These are phyloP conservation scores for Crithidia bombi DNA, from an alignment of 208 protist genomes.

Conservation along the genomic window DNA sequence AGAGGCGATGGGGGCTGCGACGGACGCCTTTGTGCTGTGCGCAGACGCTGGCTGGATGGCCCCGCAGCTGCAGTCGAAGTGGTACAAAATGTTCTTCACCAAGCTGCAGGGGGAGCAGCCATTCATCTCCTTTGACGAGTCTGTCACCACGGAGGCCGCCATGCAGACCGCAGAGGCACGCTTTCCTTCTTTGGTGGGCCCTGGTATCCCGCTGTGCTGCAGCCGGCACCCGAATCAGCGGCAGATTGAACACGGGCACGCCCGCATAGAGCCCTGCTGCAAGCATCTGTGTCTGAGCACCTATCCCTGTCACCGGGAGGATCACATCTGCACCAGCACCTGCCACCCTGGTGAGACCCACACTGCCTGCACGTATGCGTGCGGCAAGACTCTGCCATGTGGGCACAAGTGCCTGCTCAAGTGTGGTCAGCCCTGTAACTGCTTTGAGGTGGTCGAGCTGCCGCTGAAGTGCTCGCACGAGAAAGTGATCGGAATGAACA, in stretches of 20 bases:
- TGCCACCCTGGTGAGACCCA: conserved; percentile 71
- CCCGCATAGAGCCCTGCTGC: conserved; percentile 51
- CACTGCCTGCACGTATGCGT: conserved; percentile 64
- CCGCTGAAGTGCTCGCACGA: conserved; percentile 72
- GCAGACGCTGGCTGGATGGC: conserved; percentile 78
- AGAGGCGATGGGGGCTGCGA: conserved; percentile 61
- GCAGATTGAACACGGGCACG: conserved; percentile 66
- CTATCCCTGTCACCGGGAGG: conserved; percentile 57
- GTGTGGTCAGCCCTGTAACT: conserved; percentile 77
- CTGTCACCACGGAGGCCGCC: conserved; percentile 1
- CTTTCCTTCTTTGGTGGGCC: conserved; percentile 70
- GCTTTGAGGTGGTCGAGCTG: conserved; percentile 73
- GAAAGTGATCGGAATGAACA: conserved; percentile 72
- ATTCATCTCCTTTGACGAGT: conserved; percentile 40
- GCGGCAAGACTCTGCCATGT: conserved; percentile 59
- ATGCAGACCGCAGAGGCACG: conserved; percentile 19
- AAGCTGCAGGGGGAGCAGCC: conserved; percentile 65
- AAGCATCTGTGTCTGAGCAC: conserved; percentile 60
- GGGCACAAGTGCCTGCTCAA: conserved; percentile 73
- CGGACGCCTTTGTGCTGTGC: conserved; percentile 69
- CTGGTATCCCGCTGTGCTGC: conserved; percentile 79
- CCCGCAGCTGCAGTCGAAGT: conserved; percentile 50
- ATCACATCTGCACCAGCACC: conserved; percentile 63
- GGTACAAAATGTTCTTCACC: conserved; percentile 70
- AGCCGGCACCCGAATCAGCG: conserved; percentile 70